Evolutionary conservation across 2,329 filamentous ascomycete species (phyloP), one percentile per base, ranked within the genome.

Genomic region (Colletotrichum sidae): DNA sequence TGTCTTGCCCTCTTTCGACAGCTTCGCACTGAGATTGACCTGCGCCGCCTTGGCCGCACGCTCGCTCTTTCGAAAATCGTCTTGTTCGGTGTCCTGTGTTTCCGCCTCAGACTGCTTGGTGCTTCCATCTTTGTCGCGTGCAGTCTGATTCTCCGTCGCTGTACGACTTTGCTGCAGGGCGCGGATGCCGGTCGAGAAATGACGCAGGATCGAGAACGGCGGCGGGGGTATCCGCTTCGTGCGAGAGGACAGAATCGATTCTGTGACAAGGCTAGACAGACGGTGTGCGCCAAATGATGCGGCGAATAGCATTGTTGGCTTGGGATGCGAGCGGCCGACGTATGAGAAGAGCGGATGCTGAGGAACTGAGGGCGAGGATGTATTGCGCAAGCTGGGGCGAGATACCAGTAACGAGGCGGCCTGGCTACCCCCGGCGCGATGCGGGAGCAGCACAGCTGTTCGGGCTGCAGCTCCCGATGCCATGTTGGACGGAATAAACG

Each of bases 41-140:
- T 98, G 91, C 2, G 94, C 92, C 10, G 94, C 96, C 72, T 93
- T 90, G 11, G 90, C 87, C 39, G 94, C 96, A 77, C 91, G 95
- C 75, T 97, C 95, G 64, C 92, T 94, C 71, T 90, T 86, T 58
- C 87, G 82, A 50, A 88, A 86, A 13, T 80, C 78, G 37, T 78
- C 63, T 51, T 85, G 79, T 54, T 80, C 76, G 65, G 33, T 41
- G 25, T 63, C 52, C 25, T 49, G 58, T n/a, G 10, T 13, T 4
- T 34, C 13, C 8, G 83, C 78, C 67, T 81, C 78, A 54, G 76
- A 73, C 56, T 75, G 72, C 25, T 76, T 70, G 56, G 78, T 17
- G 17, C 34, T 8, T 11, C 50, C 54, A 9, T 63, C n/a, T 6
- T 58, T 55, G 9, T 51, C 54, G 35, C 13, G 44, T 13, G 38